These are phyloP conservation scores for Ceratobasidium sp. DNA, from an alignment of 1,284 basidiomycete species.

Conservation along the genomic window DNA sequence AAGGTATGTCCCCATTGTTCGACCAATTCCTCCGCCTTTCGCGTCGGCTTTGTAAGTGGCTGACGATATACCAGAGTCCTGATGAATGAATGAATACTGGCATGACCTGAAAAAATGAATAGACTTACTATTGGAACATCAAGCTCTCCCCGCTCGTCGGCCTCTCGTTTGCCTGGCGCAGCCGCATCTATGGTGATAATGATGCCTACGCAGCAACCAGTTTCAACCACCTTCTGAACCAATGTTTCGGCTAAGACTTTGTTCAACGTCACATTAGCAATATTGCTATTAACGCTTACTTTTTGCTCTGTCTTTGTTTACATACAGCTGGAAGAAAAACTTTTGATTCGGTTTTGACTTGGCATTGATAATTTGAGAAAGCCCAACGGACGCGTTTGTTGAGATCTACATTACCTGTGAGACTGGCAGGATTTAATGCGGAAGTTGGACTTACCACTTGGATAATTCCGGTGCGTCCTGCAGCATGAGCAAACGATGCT, in stretches of 20 bases:
- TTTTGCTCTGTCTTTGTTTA: constrained; percentile 72
- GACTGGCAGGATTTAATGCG: not conserved
- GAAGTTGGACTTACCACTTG: constrained; percentile 66
- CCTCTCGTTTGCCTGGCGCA: constrained; percentile 84
- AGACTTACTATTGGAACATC: constrained; percentile 44
- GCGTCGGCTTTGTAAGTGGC: constrained; percentile 39
- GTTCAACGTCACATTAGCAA: not conserved
- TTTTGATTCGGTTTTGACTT: constrained; percentile 65
- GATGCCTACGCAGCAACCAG: constrained; percentile 80
- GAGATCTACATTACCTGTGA: constrained; percentile 53
- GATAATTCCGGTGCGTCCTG: constrained; percentile 72
- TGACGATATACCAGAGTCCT: constrained; percentile 34
- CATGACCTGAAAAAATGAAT: too few species aligned
- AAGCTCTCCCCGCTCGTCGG: constrained; percentile 62
- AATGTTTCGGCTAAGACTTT: constrained; percentile 65
- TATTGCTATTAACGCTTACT: not conserved
- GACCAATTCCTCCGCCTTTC: constrained; percentile 40
- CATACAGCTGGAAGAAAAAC: constrained; percentile 86
- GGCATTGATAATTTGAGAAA: constrained; percentile 70
- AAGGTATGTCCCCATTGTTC: constrained; percentile 42
- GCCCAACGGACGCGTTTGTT: constrained; percentile 82
- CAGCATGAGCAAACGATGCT: constrained; percentile 80
- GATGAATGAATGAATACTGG: not conserved
- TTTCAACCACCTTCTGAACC: constrained; percentile 71
- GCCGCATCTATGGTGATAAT: constrained; percentile 92